Evolutionary conservation across 495 filamentous ascomycete genomes (phyloP), one percentile per base, ranked within the genome.

Genomic region (Aspergillus baeticus): DNA sequence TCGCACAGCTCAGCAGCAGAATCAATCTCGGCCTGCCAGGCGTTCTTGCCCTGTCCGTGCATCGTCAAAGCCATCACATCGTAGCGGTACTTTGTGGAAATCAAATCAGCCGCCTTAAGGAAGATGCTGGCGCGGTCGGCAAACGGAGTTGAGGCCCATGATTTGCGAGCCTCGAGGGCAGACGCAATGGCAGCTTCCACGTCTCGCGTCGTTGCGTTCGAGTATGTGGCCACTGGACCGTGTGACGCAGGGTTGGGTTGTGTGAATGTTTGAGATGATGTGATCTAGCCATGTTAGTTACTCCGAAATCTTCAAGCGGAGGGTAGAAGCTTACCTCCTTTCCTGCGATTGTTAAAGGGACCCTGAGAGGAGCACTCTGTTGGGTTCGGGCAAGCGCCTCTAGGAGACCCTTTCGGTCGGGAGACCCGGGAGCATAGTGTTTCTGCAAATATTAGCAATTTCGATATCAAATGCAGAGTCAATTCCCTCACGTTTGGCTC

Each of bases 21-120:
- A 72, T 97, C 92, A 61, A 97, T 96, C 81, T 97, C 92, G 17
- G 92, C 92, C 70, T 97, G 92, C 90, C 90, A 96, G 21, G 88
- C 89, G 70, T 96, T 96, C 81, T 97, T 97, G 59, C 92, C 92
- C 71, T 97, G 92, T 29, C 92, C 92, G 20, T 96, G 79, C 81
- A 97, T 96, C 7, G 92, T 97, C 35, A 91, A 82, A 6, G 92
- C 92, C 87, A 96, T 92, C 53, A 97, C 77, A 55, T 94, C 89
- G 69, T 95, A 95, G 62, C 92, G 83, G 75, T 97, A 96, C 72
- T 96, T 96, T 57, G 83, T 85, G 33, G 89, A 77, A 63, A 97
- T 85, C 53, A 97, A 74, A 66, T 96, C 92, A 10, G 92, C 92
- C 1, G 92, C 92, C 76, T 96, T 96, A 41, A 97, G 81, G 75